Conservation (phyloP, 2,329 filamentous ascomycete species). For the Aureobasidium sp. region DNA sequence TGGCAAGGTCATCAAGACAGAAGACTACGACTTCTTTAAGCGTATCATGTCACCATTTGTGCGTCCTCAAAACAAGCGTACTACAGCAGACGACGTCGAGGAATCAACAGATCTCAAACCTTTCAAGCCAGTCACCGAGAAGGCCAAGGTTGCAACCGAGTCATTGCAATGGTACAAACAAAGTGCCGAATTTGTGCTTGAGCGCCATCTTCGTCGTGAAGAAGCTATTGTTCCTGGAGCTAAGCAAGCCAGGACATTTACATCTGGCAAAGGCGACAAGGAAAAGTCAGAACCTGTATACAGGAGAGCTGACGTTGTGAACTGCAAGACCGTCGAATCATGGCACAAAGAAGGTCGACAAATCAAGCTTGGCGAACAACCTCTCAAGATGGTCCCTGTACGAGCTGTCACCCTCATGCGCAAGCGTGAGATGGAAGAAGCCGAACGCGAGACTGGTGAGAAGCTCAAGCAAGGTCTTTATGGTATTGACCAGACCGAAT, state of each 20-base stretch:
- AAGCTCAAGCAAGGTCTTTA: constrained; percentile 86
- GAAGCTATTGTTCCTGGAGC: constrained; percentile 72
- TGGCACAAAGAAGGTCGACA: constrained; percentile 96
- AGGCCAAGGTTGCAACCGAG: constrained; percentile 43
- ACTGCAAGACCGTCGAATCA: constrained; percentile 85
- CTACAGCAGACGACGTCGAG: constrained; percentile 70
- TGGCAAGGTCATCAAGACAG: constrained; percentile 69
- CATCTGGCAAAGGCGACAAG: constrained; percentile 65
- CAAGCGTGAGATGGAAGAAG: constrained; percentile 82
- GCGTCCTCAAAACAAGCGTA: constrained; percentile 47
- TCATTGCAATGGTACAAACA: constrained; percentile 84
- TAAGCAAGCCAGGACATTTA: constrained; percentile 66
- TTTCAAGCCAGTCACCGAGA: constrained; percentile 51
- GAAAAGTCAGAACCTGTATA: constrained; percentile 74
- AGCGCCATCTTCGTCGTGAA: constrained; percentile 81
- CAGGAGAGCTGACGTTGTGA: constrained; percentile 68
- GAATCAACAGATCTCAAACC: constrained; percentile 70
- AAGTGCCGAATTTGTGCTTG: constrained; percentile 76
- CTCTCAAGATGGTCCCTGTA: constrained; percentile 81
- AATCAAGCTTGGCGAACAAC: constrained; percentile 61
- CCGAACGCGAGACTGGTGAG: constrained; percentile 68
- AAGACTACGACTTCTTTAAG: constrained; percentile 84
- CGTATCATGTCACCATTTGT: constrained; percentile 68
- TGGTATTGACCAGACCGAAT: constrained; percentile 78
- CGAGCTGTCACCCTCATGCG: constrained; percentile 84